Conservation (phyloP, 2,329 filamentous ascomycete genomes). For the Metarhizium brunneum region DNA sequence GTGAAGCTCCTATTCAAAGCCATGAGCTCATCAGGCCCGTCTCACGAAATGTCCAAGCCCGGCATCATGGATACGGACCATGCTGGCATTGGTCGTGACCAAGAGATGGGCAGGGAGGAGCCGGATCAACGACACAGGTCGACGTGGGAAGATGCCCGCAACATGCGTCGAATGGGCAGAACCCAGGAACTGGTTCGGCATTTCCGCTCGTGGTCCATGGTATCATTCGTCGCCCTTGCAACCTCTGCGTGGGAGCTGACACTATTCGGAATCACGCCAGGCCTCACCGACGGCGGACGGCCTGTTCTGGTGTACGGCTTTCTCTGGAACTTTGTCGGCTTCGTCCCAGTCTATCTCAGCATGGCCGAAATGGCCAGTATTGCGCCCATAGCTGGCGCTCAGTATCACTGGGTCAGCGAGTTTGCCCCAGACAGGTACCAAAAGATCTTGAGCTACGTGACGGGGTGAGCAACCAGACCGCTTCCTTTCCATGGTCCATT, state of each 20-base stretch:
- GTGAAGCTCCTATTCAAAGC: no score
- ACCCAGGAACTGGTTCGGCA: slow-evolving; percentile 7
- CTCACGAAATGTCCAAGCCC: background rate
- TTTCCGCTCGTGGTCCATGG: slow-evolving; percentile 5
- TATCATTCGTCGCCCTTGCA: slow-evolving; percentile 5
- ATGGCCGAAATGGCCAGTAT: slow-evolving; percentile 15
- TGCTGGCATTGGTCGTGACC: no score
- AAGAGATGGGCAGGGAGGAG: background rate
- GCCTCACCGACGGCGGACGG: slow-evolving; percentile 4
- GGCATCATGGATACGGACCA: background rate
- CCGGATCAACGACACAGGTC: background rate
- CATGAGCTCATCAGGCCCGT: no score
- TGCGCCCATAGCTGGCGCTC: slow-evolving; percentile 13
- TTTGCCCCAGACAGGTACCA: slow-evolving; percentile 7
- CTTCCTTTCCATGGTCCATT: no score
- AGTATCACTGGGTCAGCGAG: slow-evolving; percentile 13
- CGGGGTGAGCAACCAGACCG: background rate
- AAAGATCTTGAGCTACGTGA: slow-evolving; percentile 20
- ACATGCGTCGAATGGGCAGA: slow-evolving; percentile 9
- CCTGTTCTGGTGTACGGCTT: slow-evolving; percentile 4
- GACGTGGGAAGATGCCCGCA: background rate
- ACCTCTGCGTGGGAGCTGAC: slow-evolving; percentile 1
- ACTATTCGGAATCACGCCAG: slow-evolving; percentile 3
- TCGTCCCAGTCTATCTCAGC: slow-evolving; percentile 7
- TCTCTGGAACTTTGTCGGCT: slow-evolving; percentile 3